Evolutionary conservation across 768 basidiomycete genomes (phyloP).

Genomic region (Agrocybe pediades): DNA sequence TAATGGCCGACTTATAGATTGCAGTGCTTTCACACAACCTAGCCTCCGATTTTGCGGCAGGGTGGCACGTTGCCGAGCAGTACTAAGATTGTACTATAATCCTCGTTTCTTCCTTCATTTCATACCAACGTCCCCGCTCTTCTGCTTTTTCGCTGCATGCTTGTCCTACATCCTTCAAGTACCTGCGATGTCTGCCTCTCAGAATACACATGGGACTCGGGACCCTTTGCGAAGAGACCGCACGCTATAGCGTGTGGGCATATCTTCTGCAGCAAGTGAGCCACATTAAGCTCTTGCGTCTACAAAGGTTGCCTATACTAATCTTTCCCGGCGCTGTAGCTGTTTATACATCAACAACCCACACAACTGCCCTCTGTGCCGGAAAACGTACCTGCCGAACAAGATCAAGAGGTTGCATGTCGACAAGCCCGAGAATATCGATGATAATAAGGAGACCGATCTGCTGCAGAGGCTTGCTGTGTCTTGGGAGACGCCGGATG

Average conservation of each 20-base stretch:
- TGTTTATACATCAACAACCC: slow-evolving; percentile 56
- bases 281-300: no score
- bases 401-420: slow-evolving; percentile 71
- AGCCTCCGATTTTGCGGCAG: no score
- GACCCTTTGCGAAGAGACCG: slow-evolving; percentile 50
- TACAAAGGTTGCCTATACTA: background rate
- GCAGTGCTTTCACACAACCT: no score
- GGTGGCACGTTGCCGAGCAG: no score
- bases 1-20: no score
- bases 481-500: slow-evolving; percentile 41
- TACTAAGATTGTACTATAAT: no score
- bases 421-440: slow-evolving; percentile 42
- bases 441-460: slow-evolving; percentile 36
- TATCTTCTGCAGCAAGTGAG: slow-evolving; percentile 71
- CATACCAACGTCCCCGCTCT: no score
- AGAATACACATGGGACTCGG: slow-evolving; percentile 58
- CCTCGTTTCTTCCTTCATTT: no score
- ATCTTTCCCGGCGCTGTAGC: slow-evolving; percentile 30
- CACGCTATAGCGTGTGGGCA: slow-evolving; percentile 79
- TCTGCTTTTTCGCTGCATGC: slow-evolving; percentile 29
- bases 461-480: slow-evolving; percentile 37
- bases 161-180: slow-evolving; percentile 70
- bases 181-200: slow-evolving; percentile 79
- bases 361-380: slow-evolving; percentile 65
- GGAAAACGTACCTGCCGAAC: slow-evolving; percentile 57